Conservation (phyloP, 1,284 basidiomycete species). For the Boletus sp. region DNA sequence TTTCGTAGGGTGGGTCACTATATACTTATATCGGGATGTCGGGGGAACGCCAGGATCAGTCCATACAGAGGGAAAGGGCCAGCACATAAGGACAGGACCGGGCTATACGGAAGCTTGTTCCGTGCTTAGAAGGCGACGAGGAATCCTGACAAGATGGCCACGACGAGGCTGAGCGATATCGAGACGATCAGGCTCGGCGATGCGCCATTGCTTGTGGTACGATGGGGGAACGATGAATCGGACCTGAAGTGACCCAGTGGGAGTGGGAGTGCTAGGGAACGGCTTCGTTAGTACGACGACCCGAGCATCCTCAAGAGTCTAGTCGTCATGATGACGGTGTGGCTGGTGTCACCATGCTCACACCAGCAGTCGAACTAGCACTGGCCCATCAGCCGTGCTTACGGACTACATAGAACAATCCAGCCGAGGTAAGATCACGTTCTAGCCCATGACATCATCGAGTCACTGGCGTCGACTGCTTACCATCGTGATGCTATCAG, state of each 20-base stretch:
- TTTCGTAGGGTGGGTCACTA: neutral
- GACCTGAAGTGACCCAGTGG: slow-evolving; percentile 5
- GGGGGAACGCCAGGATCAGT: neutral
- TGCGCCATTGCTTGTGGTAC: neutral
- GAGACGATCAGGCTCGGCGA: slow-evolving; percentile 6
- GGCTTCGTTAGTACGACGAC: neutral
- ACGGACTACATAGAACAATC: no score
- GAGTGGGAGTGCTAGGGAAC: neutral
- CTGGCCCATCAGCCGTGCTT: no score
- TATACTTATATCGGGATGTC: neutral
- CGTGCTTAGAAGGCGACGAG: slow-evolving; percentile 9
- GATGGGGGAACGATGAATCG: neutral
- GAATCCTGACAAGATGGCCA: slow-evolving; percentile 14
- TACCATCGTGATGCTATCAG: no score
- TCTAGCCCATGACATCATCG: no score
- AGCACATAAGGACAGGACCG: neutral
- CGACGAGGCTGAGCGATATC: slow-evolving; percentile 10
- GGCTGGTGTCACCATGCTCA: neutral
- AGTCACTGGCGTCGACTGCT: no score
- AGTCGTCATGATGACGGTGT: neutral
- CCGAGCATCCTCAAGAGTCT: neutral
- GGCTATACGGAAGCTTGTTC: neutral
- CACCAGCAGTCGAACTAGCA: no score
- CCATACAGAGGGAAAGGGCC: no score
- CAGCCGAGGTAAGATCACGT: no score